Conservation (phyloP, 2,329 filamentous ascomycete species). For the Helotiales sp. region DNA sequence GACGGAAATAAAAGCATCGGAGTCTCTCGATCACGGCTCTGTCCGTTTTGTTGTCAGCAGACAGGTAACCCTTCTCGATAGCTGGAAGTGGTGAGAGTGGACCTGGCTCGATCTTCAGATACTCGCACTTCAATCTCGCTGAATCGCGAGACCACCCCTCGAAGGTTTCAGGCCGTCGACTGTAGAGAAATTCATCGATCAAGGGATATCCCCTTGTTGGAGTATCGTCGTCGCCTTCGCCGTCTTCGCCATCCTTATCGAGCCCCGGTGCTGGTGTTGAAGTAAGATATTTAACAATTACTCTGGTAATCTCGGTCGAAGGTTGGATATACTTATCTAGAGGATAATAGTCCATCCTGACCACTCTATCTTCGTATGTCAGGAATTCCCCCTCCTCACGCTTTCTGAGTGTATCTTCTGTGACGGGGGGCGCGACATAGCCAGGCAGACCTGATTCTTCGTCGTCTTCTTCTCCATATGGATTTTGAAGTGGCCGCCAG, state of each 20-base stretch:
- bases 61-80: conserved; percentile 1
- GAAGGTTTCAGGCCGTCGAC: not conserved
- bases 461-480: conserved; percentile 1
- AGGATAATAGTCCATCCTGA: not conserved
- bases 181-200: not conserved
- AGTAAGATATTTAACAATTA: not conserved
- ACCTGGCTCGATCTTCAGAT: not conserved
- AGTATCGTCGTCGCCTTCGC: not conserved
- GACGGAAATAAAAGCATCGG: not conserved
- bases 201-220: too few species aligned
- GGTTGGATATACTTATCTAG: not conserved
- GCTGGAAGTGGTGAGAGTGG: not conserved
- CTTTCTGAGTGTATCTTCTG: too few species aligned
- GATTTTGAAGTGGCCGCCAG: not conserved
- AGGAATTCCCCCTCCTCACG: too few species aligned
- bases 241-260: too few species aligned
- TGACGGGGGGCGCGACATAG: too few species aligned
- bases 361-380: not conserved
- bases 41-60: not conserved
- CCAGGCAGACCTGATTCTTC: too few species aligned
- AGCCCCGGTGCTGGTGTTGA: not conserved
- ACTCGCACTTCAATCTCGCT: not conserved
- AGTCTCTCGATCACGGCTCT: conserved; percentile 7
- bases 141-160: not conserved
- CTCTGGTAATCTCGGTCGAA: not conserved